Conservation (phyloP, 2,329 filamentous ascomycete species). For the Talaromyces pinophilus region DNA sequence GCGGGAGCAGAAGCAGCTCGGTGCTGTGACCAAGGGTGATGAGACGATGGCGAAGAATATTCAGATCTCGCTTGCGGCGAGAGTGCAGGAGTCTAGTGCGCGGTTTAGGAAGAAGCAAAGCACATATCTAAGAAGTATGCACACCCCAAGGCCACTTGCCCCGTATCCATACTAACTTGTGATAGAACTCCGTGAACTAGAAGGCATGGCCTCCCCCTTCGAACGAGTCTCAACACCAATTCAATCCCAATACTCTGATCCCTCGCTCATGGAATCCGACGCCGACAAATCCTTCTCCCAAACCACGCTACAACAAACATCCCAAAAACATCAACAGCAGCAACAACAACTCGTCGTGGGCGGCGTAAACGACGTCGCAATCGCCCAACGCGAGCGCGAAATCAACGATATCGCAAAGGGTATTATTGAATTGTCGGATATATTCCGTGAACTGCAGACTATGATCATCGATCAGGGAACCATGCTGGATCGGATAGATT, state of each 20-base stretch:
- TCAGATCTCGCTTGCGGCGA: constrained; percentile 82
- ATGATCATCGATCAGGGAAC: constrained; percentile 95
- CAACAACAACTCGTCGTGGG: constrained; percentile 12
- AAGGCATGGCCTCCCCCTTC: constrained; percentile 59
- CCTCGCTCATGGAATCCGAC: constrained; percentile 88
- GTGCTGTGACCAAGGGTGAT: constrained; percentile 73
- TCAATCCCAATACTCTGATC: constrained; percentile 73
- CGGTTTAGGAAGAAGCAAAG: constrained; percentile 96
- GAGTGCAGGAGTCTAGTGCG: constrained; percentile 89
- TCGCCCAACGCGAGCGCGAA: constrained; percentile 89
- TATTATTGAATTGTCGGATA: constrained; percentile 94
- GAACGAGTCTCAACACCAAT: constrained; percentile 53
- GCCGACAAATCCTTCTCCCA: constrained; percentile 91
- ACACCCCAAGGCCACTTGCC: too few relatives aligned
- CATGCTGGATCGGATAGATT: constrained; percentile 92
- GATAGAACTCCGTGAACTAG: constrained; percentile 64
- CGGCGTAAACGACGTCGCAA: constrained; percentile 73
- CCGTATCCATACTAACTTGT: too few relatives aligned
- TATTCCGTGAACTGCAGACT: constrained; percentile 91
- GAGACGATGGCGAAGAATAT: constrained; percentile 96
- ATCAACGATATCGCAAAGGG: constrained; percentile 98
- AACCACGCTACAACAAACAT: constrained; percentile 78
- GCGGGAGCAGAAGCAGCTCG: constrained; percentile 71
- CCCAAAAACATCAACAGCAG: constrained; percentile 50
- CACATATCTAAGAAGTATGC: constrained; percentile 85